Conservation (phyloP, 345 rosid genomes). For the Isatis tinctoria region DNA sequence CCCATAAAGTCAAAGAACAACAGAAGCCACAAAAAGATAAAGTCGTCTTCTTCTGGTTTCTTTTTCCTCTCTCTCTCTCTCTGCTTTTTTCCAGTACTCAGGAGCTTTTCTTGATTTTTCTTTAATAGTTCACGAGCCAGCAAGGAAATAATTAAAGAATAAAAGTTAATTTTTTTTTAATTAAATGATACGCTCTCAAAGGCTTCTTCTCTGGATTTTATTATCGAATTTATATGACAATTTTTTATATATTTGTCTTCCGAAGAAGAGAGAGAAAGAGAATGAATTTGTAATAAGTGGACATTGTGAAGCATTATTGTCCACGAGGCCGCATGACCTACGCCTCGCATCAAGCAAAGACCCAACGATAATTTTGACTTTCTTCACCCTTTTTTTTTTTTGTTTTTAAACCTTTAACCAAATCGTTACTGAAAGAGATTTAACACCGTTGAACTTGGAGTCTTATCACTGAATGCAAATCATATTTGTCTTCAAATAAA, state of each 20-base stretch:
- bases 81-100: conserved; percentile 19
- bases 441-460: conserved; percentile 21
- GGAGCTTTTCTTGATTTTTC: conserved; percentile 31
- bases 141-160: conserved; percentile 23
- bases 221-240: conserved; percentile 15
- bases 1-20: conserved; percentile 37
- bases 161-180: not conserved
- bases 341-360: conserved; percentile 36
- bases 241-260: not conserved
- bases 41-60: conserved; percentile 14
- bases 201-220: conserved; percentile 22
- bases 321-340: conserved; percentile 39
- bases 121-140: conserved; percentile 30
- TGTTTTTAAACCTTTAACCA: not conserved
- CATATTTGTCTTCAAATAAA: not conserved
- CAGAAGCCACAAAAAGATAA: conserved; percentile 24
- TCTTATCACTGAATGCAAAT: conserved; percentile 10
- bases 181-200: not conserved
- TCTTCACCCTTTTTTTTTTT: not conserved
- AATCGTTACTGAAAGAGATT: not conserved
- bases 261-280: conserved; percentile 8
- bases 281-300: conserved; percentile 26
- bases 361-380: conserved; percentile 29
- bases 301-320: conserved; percentile 35
- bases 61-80: conserved; percentile 11